Conservation (phyloP, 306 rosid genomes). For the Cajanus cajan region DNA sequence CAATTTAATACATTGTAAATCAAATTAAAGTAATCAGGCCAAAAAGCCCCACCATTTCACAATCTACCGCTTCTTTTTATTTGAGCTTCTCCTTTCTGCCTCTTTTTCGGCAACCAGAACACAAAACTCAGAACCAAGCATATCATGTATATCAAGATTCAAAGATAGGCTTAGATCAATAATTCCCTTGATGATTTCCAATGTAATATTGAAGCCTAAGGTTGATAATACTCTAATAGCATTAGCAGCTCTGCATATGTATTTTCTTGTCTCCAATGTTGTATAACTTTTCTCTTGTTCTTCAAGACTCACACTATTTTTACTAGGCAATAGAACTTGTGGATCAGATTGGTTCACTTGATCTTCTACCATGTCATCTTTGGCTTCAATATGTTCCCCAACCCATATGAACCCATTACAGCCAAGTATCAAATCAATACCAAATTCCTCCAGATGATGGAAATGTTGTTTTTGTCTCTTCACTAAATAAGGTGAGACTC, state of each 20-base stretch:
- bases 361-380: constrained; percentile 61
- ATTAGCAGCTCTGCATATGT: constrained; percentile 79
- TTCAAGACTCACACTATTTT: constrained; percentile 32
- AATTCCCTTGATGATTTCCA: constrained; percentile 63
- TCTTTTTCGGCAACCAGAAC: constrained; percentile 83
- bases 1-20: background rate
- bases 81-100: constrained; percentile 66
- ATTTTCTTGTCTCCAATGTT: constrained; percentile 58
- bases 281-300: constrained; percentile 59
- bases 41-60: background rate
- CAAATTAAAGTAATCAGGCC: background rate
- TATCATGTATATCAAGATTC: constrained; percentile 62
- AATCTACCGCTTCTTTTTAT: constrained; percentile 55
- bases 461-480: constrained; percentile 93
- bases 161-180: constrained; percentile 57
- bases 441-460: constrained; percentile 72
- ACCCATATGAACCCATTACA: constrained; percentile 91
- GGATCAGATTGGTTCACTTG: constrained; percentile 52
- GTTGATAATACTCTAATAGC: constrained; percentile 62
- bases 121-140: constrained; percentile 83
- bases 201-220: constrained; percentile 62
- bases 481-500: constrained; percentile 70
- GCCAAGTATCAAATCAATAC: constrained; percentile 78
- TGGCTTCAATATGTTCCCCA: constrained; percentile 71
- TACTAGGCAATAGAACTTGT: constrained; percentile 26